Percentiles rank a stretch among this genome's conserved stretches.
phyloP scores from a whole-genome alignment of 2,329 filamentous ascomycete genomes.

The Coleophoma crateriformis region DNA sequence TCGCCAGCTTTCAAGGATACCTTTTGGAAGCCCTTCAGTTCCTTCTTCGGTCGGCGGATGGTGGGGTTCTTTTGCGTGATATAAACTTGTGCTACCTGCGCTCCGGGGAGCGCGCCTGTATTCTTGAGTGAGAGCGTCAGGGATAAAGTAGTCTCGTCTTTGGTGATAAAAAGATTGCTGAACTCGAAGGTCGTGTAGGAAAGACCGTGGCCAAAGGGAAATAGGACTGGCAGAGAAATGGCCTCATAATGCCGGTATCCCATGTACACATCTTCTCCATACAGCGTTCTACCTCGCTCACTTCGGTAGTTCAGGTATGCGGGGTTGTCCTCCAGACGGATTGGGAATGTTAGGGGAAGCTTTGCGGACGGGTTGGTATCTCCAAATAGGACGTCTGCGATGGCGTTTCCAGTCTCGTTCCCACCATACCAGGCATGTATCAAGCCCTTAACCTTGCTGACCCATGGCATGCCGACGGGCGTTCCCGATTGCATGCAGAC shows the following conservation, averaged over 20 bases:
- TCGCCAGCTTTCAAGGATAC: constrained; percentile 53
- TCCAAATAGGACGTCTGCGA: constrained; percentile 72
- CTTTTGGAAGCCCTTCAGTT: constrained; percentile 61
- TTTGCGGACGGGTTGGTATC: constrained; percentile 69
- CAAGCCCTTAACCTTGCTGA: constrained; percentile 44
- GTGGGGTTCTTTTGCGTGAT: constrained; percentile 42
- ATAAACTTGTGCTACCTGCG: constrained; percentile 52
- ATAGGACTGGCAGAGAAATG: constrained; percentile 54
- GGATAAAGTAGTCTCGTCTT: constrained; percentile 34
- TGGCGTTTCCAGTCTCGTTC: constrained; percentile 73
- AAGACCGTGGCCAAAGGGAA: constrained; percentile 72
- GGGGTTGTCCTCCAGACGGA: constrained; percentile 60
- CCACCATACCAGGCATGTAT: constrained; percentile 79
- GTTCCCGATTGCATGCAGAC: constrained; percentile 73
- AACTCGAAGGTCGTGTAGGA: constrained; percentile 68
- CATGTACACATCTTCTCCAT: constrained; percentile 74
- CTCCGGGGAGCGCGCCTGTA: constrained; percentile 43
- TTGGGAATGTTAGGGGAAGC: constrained; percentile 66
- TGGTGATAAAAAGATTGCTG: constrained; percentile 40
- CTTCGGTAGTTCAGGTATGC: constrained; percentile 67
- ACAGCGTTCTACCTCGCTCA: constrained; percentile 65
- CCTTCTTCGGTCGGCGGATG: constrained; percentile 50
- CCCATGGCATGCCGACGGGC: constrained; percentile 66
- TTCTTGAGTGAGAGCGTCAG: constrained; percentile 52
- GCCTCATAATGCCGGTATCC: constrained; percentile 77